Evolutionary conservation across 176 grass and related monocot genomes (phyloP), one percentile per base, ranked within the genome.

Genomic region (Zea luxurians): DNA sequence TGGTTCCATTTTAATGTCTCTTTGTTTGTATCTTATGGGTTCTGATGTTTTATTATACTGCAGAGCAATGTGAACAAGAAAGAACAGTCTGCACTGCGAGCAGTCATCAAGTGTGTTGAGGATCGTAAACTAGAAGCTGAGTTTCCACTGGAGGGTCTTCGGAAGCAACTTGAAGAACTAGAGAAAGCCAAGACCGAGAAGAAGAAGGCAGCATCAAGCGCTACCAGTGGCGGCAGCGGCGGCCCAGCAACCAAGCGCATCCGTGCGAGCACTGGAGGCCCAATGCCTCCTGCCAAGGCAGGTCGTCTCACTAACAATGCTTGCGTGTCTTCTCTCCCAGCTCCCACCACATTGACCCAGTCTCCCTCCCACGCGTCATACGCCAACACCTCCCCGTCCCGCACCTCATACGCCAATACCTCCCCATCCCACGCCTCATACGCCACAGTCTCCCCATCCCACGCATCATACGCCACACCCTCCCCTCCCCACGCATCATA

Each of bases 91-190:
- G 88, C 82, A 0, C 42, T 97, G 8, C 73, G 94, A 12, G 91
- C 94, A 79, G 91, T 90, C 18, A 97, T 97, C 61, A 97, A 97
- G 82, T 97, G 94, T 69, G 89, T 97, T 48, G 91, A 97, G 78
- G 94, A 97, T 50, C 94, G 69, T 75, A 93, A 93, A 44, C 86
- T 97, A 6, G 89, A 97, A 70, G 84, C 94, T 34, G 91, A 93
- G 64, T 93, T 93, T 81, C 82, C 94, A 45, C 49, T 82, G 37
- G 84, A 87, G 35, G 84, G 84, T 74, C 91, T 97, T 53, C 86
- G 81, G 65, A 97, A 89, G 82, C 89, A 86, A 50, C 94, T 97
- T 17, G 94, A 97, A 86, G 87, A 86, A 43, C 76, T 97, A 18
- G 94, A 97, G 83, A 97, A 90, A 77, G 82, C 82, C 71, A 97